A percentile compares a stretch with the other conserved stretches of the same genome.
These are phyloP conservation scores for Trypanosoma platydactyli DNA, from an alignment of 208 protist species.

Conservation along the genomic window DNA sequence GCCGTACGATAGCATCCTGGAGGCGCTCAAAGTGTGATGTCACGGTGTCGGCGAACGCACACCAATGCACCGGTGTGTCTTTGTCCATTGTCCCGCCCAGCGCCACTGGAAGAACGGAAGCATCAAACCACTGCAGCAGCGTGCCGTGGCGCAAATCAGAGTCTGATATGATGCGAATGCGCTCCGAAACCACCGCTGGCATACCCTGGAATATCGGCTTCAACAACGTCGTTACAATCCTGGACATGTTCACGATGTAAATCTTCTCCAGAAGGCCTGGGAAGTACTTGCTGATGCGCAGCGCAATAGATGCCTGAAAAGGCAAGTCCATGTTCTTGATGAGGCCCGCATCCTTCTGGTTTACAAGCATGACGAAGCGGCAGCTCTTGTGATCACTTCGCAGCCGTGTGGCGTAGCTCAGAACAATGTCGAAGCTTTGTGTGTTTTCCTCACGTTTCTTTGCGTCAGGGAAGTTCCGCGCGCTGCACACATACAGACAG, in stretches of 20 bases:
- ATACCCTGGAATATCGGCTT: constrained; percentile 7
- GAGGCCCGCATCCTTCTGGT: constrained; percentile 12
- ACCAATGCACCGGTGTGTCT: constrained; percentile 4
- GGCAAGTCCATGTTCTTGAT: constrained; percentile 17
- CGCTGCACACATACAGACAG: constrained; percentile 11
- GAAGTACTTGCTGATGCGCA: constrained; percentile 23
- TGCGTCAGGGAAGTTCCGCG: not conserved
- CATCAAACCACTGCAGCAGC: constrained; percentile 22
- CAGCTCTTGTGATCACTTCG: not conserved
- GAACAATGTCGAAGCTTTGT: constrained; percentile 1
- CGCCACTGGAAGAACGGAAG: constrained; percentile 1
- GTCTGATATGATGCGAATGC: constrained; percentile 19
- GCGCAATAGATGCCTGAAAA: constrained; percentile 12
- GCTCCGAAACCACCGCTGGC: constrained; percentile 6
- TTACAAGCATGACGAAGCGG: constrained; percentile 18
- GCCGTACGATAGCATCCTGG: constrained; percentile 1
- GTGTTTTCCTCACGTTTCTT: constrained; percentile 9
- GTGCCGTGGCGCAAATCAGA: not conserved
- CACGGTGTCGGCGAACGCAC: not conserved
- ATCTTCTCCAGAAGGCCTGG: constrained; percentile 16
- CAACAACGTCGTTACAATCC: not conserved
- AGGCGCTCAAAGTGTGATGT: not conserved
- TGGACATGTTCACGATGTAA: constrained; percentile 17
- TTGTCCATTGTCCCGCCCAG: constrained; percentile 9
- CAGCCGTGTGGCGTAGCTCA: constrained; percentile 15